These are phyloP conservation scores for Trichophyton equinum DNA, from an alignment of 2,329 filamentous ascomycete species.

Conservation along the genomic window DNA sequence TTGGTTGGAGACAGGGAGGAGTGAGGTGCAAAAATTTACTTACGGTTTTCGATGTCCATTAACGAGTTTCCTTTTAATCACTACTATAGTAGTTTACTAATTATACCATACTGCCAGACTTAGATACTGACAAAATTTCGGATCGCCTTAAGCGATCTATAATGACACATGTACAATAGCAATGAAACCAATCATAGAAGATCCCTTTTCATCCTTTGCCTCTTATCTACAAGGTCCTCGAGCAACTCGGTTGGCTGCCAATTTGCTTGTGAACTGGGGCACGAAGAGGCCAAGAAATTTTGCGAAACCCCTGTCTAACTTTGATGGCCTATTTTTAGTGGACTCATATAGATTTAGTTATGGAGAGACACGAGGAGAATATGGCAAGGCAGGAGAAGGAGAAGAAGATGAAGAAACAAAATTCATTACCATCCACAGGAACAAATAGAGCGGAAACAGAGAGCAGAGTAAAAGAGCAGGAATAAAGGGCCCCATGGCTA, in stretches of 20 bases:
- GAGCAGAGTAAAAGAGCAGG: not conserved
- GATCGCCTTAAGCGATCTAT: not conserved
- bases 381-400: not conserved
- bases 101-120: not conserved
- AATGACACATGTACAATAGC: not conserved
- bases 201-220: not conserved
- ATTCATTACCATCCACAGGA: not conserved
- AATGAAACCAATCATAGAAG: not conserved
- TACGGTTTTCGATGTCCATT: not conserved
- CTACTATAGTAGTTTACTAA: not conserved
- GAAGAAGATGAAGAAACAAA: not conserved
- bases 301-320: too few relatives aligned
- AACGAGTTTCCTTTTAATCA: not conserved
- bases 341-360: too few relatives aligned
- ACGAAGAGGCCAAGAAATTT: too few relatives aligned
- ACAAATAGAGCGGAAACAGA: not conserved
- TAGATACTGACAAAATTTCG: not conserved
- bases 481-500: not conserved
- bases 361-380: too few relatives aligned
- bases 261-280: too few relatives aligned
- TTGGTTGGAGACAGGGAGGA: too few relatives aligned
- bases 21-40: not conserved
- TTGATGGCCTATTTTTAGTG: too few relatives aligned
- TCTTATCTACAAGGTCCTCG: not conserved
- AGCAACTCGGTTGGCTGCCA: too few relatives aligned